phyloP scores from a whole-genome alignment of 257 asterid genomes.

The Solanum sparsipilum region DNA sequence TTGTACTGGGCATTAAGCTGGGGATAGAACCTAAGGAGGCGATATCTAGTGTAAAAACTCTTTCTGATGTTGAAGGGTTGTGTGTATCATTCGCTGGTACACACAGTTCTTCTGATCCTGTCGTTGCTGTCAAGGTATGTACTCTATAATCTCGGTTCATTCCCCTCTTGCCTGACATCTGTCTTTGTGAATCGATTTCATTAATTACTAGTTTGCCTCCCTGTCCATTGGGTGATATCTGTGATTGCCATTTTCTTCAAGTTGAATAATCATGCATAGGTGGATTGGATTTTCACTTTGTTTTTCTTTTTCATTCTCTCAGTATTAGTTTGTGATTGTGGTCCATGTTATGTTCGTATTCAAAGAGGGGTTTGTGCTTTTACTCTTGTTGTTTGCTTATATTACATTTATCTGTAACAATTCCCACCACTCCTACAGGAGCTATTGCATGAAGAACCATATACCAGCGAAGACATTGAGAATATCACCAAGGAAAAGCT shows the following conservation, averaged over 20 bases:
- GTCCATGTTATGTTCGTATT: not conserved
- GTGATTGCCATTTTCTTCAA: not conserved
- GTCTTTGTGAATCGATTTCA: not conserved
- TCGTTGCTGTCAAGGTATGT: slow-evolving; percentile 60
- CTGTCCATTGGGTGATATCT: not conserved
- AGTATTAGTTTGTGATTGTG: not conserved
- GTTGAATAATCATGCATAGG: not conserved
- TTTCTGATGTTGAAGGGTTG: slow-evolving; percentile 84
- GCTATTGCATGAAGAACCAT: slow-evolving; percentile 65
- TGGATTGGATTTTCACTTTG: not conserved
- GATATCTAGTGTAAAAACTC: slow-evolving; percentile 53
- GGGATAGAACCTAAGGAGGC: slow-evolving; percentile 80
- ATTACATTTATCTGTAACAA: not conserved
- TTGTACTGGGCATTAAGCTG: slow-evolving; percentile 69
- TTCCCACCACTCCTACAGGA: slow-evolving; percentile 31
- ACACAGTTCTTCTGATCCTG: slow-evolving; percentile 72
- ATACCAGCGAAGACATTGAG: slow-evolving; percentile 63
- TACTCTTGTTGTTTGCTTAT: not conserved
- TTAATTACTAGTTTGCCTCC: not conserved
- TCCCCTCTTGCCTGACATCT: not conserved
- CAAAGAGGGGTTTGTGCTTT: not conserved
- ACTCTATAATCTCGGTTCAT: not conserved
- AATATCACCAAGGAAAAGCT: slow-evolving; percentile 46
- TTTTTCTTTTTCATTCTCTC: not conserved
- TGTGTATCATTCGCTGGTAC: slow-evolving; percentile 64